Evolutionary conservation across 805 yeast genomes (phyloP), one percentile per base, ranked within the genome.

Genomic region (Zygoascus tannicola): DNA sequence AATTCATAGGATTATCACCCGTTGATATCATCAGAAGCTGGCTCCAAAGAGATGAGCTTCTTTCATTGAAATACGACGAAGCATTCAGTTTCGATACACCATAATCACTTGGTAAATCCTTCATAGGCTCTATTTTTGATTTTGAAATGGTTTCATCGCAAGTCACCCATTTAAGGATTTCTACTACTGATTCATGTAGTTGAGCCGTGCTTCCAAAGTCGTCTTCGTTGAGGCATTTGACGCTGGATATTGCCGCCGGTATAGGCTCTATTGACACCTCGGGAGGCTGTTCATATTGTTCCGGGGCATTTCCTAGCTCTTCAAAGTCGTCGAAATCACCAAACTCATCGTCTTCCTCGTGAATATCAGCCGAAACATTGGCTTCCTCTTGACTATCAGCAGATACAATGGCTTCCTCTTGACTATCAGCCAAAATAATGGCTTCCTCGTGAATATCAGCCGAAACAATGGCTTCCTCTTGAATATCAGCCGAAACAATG

Each of bases 1-100:
- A 85, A 47, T 78, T 79, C 15, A 79, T 71, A 1, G 80, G 82
- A 22, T 70, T 70, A 28, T 76, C 59, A 40, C 70, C 68, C 0
- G 78, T 76, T 14, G 67, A 44, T 7, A 66, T 64, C 2, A 75
- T 65, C 15, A 51, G 53, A n/a, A 80, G 60, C 44, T 70, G 70
- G 18, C 62, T 60, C 62, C 74, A 70, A 8, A 76, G 62, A 16
- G 60, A 53, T 20, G 47, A 44, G 35, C 54, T 50, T 8, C 57
- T 37, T 15, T 49, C 53, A 7, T 52, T 46, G 35, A 53, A 53
- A 39, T 52, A 52, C 5, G 54, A 48, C 21, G 43, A 26, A 3
- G 43, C 32, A 8, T 32, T 32, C 14, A 33, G 16, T 19, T 12
- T 12, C 26, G 39, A 21, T 35, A 10, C 26, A 7, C 22, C 19